Evolutionary conservation across 192 early-diverging fungal genomes (phyloP), one percentile per base, ranked within the genome.

Genomic region (Anaeromyces robustus): DNA sequence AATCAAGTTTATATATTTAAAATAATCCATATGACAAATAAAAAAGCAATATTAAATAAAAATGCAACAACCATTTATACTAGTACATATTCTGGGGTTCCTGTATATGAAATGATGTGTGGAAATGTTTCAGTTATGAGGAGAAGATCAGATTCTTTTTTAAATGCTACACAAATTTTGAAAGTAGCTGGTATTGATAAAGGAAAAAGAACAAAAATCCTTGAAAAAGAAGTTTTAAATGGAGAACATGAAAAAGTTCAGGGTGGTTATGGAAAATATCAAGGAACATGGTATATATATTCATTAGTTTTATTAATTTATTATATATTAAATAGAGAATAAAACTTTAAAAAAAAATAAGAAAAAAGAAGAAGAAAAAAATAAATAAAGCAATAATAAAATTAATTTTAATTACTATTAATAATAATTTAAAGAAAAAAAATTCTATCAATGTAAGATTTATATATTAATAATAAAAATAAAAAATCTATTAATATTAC

Each of bases 251-350:
- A 99, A 80, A 98, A 98, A 84, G 94, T 99, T 22, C 97, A 98
- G 84, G 98, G 98, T 19, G 98, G 98, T 18, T 98, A 98, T 84
- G 97, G 97, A 80, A 97, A 96, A 87, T 99, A 98, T 85, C 97
- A 97, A 88, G 97, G 97, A 83, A 95, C 91, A 12, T 93, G 92
- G 92, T 87, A 81, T n/a, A n/a, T n/a, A n/a, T n/a, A n/a, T n/a
- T n/a, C n/a, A n/a, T n/a, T n/a, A n/a, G n/a, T n/a, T n/a, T n/a
- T n/a, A n/a, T n/a, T n/a, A n/a, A n/a, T n/a, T n/a, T 31, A 12
- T 30, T n/a, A 80, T 39, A 41, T 77, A 30, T 30, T 85, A 30
- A 34, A 4, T 28, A 68, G n/a, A n/a, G n/a, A n/a, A n/a, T n/a
- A n/a, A n/a, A n/a, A n/a, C n/a, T n/a, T n/a, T n/a, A n/a, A n/a